These are phyloP conservation scores for Annulohypoxylon stygium DNA, from an alignment of 495 filamentous ascomycete genomes.

Conservation along the genomic window DNA sequence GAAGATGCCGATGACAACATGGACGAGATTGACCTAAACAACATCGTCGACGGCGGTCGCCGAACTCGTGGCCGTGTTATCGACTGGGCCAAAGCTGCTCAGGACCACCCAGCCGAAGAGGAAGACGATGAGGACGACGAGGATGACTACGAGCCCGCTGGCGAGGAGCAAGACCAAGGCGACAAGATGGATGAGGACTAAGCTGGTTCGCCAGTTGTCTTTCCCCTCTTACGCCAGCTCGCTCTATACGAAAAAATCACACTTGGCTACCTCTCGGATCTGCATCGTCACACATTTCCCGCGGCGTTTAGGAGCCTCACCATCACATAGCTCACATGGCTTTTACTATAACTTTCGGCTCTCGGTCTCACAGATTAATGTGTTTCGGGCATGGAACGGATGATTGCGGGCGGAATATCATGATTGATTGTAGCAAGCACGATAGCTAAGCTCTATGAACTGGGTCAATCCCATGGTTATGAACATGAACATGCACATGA, in stretches of 20 bases:
- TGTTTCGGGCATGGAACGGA: constrained; percentile 25
- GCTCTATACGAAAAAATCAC: constrained; percentile 34
- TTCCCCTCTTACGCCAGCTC: constrained; percentile 3
- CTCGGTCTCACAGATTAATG: constrained; percentile 23
- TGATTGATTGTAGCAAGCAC: constrained; percentile 14
- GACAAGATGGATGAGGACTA: constrained; percentile 66
- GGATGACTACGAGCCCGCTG: constrained; percentile 66
- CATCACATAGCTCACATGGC: constrained; percentile 1
- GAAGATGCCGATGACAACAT: constrained; percentile 85
- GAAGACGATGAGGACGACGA: constrained; percentile 89
- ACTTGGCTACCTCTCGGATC: constrained; percentile 24
- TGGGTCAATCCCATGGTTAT: neutral
- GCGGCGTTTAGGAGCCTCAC: constrained; percentile 25
- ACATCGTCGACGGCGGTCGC: constrained; percentile 82
- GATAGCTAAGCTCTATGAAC: constrained; percentile 25
- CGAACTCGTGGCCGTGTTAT: constrained; percentile 89
- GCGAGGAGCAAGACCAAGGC: constrained; percentile 51
- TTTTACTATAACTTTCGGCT: constrained; percentile 24
- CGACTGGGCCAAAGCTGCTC: constrained; percentile 85
- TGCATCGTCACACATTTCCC: constrained; percentile 16
- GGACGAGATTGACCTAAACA: constrained; percentile 87
- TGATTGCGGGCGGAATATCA: constrained; percentile 20
- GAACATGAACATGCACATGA: constrained; percentile 31
- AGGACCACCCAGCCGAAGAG: constrained; percentile 73
- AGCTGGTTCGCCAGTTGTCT: constrained; percentile 2